phyloP scores from a whole-genome alignment of 163 green algal species.

The Coccomyxa subellipsoidea region DNA sequence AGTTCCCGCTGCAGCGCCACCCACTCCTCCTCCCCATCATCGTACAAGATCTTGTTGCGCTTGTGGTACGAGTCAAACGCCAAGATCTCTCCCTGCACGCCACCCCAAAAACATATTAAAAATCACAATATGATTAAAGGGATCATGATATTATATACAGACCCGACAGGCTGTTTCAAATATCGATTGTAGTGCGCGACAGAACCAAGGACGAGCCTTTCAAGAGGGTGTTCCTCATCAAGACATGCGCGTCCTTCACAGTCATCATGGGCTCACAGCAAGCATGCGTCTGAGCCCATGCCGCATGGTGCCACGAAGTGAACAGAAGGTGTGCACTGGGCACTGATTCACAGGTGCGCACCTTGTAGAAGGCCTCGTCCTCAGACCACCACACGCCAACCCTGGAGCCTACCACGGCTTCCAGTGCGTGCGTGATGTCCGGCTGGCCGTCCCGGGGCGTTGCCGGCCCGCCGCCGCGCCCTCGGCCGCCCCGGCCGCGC shows the following conservation, averaged over 20 bases:
- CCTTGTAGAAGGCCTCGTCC: slow-evolving; percentile 53
- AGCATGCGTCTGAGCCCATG: too few relatives aligned
- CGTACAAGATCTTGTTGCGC: slow-evolving; percentile 55
- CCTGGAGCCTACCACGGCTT: slow-evolving; percentile 35
- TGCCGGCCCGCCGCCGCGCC: neutral
- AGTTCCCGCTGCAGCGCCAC: slow-evolving; percentile 38
- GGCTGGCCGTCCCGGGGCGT: neutral
- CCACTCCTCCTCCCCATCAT: slow-evolving; percentile 74
- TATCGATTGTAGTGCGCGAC: too few relatives aligned
- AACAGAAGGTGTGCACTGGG: too few relatives aligned
- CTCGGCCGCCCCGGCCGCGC: neutral
- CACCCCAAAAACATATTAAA: neutral
- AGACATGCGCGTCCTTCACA: too few relatives aligned
- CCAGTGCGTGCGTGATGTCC: neutral
- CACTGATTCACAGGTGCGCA: neutral
- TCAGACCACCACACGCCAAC: slow-evolving; percentile 58
- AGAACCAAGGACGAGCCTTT: too few relatives aligned
- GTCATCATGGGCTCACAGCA: too few relatives aligned
- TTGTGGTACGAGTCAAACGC: neutral
- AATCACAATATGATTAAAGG: too few relatives aligned
- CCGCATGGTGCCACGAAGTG: too few relatives aligned
- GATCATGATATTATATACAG: too few relatives aligned
- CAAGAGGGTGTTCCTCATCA: too few relatives aligned
- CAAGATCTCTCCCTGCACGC: slow-evolving; percentile 7
- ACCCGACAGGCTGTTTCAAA: too few relatives aligned